phyloP scores from a whole-genome alignment of 176 grass and related monocot genomes.

The Urochloa ruziziensis region DNA sequence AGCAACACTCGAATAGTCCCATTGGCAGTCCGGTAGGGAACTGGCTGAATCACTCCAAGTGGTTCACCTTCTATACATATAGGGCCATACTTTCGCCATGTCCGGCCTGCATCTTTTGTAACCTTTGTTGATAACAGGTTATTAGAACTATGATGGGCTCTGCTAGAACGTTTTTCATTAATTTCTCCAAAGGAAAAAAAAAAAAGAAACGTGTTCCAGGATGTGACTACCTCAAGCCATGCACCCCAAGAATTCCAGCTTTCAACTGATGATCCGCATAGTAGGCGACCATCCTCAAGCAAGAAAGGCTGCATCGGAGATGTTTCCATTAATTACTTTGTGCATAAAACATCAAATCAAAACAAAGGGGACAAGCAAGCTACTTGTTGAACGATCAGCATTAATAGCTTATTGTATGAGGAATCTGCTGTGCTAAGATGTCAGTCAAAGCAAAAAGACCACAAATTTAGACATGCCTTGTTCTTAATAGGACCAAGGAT shows the following conservation, averaged over 20 bases:
- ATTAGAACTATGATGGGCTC: not conserved
- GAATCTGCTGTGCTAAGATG: constrained; percentile 11
- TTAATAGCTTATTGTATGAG: not conserved
- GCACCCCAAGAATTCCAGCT: constrained; percentile 99
- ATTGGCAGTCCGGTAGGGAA: constrained; percentile 67
- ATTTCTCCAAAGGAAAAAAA: not conserved
- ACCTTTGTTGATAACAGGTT: constrained; percentile 46
- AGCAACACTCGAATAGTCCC: constrained; percentile 72
- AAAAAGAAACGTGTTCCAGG: no score
- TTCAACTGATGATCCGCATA: constrained; percentile 96
- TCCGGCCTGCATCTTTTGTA: constrained; percentile 60
- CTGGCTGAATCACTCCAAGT: constrained; percentile 92
- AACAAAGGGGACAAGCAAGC: not conserved
- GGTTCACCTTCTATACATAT: constrained; percentile 76
- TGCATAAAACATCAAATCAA: not conserved
- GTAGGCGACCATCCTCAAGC: constrained; percentile 73
- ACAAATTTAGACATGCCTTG: constrained; percentile 55
- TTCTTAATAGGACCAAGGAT: constrained; percentile 98
- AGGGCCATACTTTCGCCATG: constrained; percentile 88
- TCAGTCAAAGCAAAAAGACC: not conserved
- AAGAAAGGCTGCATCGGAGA: constrained; percentile 66
- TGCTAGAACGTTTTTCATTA: not conserved
- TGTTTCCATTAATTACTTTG: not conserved
- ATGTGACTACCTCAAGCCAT: constrained; percentile 78
- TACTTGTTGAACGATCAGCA: not conserved